phyloP scores from a whole-genome alignment of 139 green algal species.

The Gonium pectorale region DNA sequence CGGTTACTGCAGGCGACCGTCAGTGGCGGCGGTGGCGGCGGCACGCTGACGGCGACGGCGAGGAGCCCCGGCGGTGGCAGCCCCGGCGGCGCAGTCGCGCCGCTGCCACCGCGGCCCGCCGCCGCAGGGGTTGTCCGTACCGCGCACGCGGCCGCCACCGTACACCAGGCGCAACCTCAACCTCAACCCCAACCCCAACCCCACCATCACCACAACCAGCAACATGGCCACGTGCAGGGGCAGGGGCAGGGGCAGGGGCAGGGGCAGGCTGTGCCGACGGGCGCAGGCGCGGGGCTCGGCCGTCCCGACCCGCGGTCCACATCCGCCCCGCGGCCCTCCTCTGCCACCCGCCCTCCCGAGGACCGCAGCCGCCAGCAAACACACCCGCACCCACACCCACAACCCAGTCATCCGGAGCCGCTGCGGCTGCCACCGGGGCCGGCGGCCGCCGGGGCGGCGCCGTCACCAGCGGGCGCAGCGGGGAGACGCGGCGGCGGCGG shows the following conservation, averaged over 20 bases:
- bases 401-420: neutral
- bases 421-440: neutral
- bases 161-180: neutral
- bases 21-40: too few species aligned
- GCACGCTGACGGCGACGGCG: too few species aligned
- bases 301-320: too few species aligned
- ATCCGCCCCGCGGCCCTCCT: too few species aligned
- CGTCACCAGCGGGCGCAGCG: neutral
- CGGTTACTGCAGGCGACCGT: neutral
- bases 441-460: neutral
- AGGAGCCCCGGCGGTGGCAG: neutral
- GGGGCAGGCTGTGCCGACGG: neutral
- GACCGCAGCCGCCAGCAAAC: neutral
- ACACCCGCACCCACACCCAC: neutral
- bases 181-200: neutral
- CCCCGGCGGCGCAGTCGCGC: neutral
- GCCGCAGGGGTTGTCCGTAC: neutral
- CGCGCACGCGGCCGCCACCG: neutral
- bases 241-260: neutral
- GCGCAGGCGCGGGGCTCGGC: constrained; percentile 11
- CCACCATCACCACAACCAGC: neutral
- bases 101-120: neutral
- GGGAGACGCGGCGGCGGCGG: neutral
- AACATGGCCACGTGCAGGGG: neutral
- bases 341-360: neutral